A percentile compares a stretch with the other conserved stretches of the same genome.
Conservation (phyloP, 495 filamentous ascomycete species). For the Neurospora sp. region DNA sequence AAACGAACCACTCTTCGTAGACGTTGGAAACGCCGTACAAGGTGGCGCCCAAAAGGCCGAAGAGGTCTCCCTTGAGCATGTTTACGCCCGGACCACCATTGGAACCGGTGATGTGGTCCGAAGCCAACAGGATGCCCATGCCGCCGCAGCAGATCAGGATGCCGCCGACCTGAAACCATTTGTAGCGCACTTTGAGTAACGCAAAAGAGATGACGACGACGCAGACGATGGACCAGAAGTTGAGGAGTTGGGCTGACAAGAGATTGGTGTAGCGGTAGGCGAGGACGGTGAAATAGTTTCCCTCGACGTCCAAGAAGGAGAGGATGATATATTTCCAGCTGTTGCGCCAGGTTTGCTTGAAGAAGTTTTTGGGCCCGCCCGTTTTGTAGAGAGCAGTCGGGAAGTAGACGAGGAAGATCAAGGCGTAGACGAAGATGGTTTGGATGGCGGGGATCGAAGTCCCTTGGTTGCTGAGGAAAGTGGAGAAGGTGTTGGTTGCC, state of each 20-base stretch:
- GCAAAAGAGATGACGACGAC: conserved; percentile 79
- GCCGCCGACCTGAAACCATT: conserved; percentile 67
- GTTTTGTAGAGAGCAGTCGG: conserved; percentile 63
- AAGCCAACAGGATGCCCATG: conserved; percentile 79
- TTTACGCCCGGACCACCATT: conserved; percentile 54
- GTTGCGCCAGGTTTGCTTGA: conserved; percentile 49
- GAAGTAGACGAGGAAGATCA: conserved; percentile 77
- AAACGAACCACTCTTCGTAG: conserved; percentile 86
- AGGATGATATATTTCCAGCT: conserved; percentile 95
- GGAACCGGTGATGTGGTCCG: conserved; percentile 69
- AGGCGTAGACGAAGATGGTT: conserved; percentile 84
- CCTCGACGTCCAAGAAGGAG: conserved; percentile 85
- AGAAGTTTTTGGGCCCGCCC: conserved; percentile 66
- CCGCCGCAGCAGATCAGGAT: conserved; percentile 88
- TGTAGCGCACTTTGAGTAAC: conserved; percentile 80
- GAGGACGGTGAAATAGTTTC: conserved; percentile 94
- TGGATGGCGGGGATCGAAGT: conserved; percentile 96
- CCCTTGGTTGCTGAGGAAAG: conserved; percentile 53
- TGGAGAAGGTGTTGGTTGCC: conserved; percentile 76
- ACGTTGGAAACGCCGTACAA: conserved; percentile 90
- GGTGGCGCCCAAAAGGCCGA: conserved; percentile 76
- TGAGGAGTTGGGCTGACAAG: conserved; percentile 86
- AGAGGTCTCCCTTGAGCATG: conserved; percentile 85
- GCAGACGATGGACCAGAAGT: conserved; percentile 96
- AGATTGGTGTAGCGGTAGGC: conserved; percentile 90